A percentile compares a stretch with the other conserved stretches of the same genome.
phyloP scores from a whole-genome alignment of 1,284 basidiomycete genomes.

The Coniferiporia weirii region DNA sequence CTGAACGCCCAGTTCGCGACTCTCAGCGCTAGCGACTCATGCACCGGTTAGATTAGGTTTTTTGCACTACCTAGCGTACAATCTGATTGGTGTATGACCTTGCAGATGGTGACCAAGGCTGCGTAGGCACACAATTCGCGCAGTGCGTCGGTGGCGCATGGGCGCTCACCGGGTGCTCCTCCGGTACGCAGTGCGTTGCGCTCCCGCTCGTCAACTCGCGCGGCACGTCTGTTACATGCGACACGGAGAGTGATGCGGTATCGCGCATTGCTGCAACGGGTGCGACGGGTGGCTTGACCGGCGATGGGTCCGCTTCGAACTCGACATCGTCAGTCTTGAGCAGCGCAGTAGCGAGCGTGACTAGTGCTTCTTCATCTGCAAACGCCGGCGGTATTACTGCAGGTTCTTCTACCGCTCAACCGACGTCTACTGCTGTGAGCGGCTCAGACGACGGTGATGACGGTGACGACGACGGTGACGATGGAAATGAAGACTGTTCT shows the following conservation, averaged over 20 bases:
- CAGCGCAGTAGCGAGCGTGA: not conserved
- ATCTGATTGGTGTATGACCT: not conserved
- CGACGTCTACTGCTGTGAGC: not conserved
- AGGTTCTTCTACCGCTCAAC: not conserved
- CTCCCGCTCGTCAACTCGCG: constrained; percentile 26
- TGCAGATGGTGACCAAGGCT: constrained; percentile 21
- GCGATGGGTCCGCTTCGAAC: not conserved
- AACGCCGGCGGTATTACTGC: not conserved
- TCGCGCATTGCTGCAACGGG: constrained; percentile 22
- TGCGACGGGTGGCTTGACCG: constrained; percentile 17
- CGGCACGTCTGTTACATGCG: constrained; percentile 24
- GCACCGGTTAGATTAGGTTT: constrained; percentile 30
- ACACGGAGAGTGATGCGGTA: constrained; percentile 19
- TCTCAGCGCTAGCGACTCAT: constrained; percentile 32
- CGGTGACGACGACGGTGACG: not conserved
- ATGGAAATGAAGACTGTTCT: not conserved
- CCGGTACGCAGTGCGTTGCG: constrained; percentile 21
- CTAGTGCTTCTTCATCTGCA: not conserved
- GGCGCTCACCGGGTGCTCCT: constrained; percentile 19
- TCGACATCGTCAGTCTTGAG: not conserved
- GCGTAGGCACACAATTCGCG: constrained; percentile 22
- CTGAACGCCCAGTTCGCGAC: constrained; percentile 34
- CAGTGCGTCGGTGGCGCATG: constrained; percentile 23
- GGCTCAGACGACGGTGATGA: not conserved
- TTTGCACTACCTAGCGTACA: not conserved